Conservation (phyloP, 2,329 filamentous ascomycete genomes). For the Alternaria sp. region DNA sequence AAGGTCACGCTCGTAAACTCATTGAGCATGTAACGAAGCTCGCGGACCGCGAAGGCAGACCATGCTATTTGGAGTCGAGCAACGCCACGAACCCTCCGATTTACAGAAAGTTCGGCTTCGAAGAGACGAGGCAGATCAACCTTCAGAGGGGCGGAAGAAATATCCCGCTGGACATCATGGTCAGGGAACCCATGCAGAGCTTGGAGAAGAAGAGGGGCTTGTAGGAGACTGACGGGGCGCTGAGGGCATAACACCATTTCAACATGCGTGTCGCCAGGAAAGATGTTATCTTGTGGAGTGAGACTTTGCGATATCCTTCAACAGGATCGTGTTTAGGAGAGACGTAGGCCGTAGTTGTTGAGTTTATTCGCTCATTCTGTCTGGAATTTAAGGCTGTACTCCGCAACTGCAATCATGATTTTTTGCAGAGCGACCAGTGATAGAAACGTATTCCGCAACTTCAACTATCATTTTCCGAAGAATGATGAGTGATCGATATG, state of each 20-base stretch:
- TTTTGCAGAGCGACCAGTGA: background rate
- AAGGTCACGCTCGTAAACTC: conserved; percentile 74
- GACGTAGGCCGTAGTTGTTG: background rate
- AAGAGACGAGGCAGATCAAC: conserved; percentile 67
- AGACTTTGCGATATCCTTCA: conserved; percentile 22
- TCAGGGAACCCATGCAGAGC: conserved; percentile 66
- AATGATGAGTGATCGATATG: background rate
- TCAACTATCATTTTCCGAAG: background rate
- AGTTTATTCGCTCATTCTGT: conserved; percentile 2
- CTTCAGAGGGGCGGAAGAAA: conserved; percentile 65
- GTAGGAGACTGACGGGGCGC: conserved; percentile 1
- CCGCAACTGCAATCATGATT: background rate
- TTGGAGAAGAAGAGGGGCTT: conserved; percentile 26
- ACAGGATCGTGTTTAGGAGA: conserved; percentile 18
- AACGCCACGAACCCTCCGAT: conserved; percentile 71
- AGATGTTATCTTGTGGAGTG: background rate
- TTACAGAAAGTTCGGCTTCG: conserved; percentile 79
- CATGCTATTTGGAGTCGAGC: conserved; percentile 82
- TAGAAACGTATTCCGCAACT: background rate
- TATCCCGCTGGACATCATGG: conserved; percentile 79
- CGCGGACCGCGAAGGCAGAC: conserved; percentile 71
- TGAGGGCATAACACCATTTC: conserved; percentile 24
- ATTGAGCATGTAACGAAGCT: conserved; percentile 69
- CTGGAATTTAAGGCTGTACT: background rate
- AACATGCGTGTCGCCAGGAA: conserved; percentile 26